Evolutionary conservation across 306 rosid genomes (phyloP).

Genomic region (Mucuna pruriens): DNA sequence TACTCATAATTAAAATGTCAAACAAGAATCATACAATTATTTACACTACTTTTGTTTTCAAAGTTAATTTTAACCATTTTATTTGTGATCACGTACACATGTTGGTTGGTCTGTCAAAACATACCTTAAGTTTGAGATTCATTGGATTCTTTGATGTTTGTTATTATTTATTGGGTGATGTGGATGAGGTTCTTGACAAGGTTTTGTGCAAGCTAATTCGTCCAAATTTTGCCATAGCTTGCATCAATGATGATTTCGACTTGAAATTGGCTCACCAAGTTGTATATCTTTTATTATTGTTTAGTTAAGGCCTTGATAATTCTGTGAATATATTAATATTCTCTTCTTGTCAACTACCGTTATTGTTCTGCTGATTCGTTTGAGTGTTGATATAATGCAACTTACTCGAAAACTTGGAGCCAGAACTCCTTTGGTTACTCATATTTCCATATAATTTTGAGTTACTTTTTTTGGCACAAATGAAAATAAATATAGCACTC

Average conservation of each 20-base stretch:
- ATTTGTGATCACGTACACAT: too few species aligned
- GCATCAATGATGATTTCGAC: constrained; percentile 32
- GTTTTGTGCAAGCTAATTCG: constrained; percentile 59
- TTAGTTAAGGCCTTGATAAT: not conserved
- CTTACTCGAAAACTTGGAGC: constrained; percentile 26
- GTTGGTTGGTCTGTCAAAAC: not conserved
- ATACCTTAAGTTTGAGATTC: too few species aligned
- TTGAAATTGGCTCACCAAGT: constrained; percentile 27
- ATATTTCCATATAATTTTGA: not conserved
- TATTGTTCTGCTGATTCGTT: not conserved
- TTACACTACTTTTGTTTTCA: too few species aligned
- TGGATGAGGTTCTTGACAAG: constrained; percentile 53
- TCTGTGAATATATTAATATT: not conserved
- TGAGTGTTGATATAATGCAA: constrained; percentile 18
- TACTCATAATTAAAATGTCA: too few species aligned
- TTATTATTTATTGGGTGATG: constrained; percentile 43
- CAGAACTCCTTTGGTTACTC: constrained; percentile 37
- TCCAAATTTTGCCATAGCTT: constrained; percentile 55
- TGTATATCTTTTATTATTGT: not conserved
- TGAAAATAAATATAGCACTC: not conserved
- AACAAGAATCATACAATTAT: too few species aligned
- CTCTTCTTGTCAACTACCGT: not conserved
- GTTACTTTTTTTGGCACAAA: not conserved
- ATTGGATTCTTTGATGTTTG: not conserved
- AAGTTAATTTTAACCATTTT: too few species aligned